Evolutionary conservation across 768 basidiomycete genomes (phyloP), one percentile per base, ranked within the genome.

Genomic region (Boletus vermiculosoides): DNA sequence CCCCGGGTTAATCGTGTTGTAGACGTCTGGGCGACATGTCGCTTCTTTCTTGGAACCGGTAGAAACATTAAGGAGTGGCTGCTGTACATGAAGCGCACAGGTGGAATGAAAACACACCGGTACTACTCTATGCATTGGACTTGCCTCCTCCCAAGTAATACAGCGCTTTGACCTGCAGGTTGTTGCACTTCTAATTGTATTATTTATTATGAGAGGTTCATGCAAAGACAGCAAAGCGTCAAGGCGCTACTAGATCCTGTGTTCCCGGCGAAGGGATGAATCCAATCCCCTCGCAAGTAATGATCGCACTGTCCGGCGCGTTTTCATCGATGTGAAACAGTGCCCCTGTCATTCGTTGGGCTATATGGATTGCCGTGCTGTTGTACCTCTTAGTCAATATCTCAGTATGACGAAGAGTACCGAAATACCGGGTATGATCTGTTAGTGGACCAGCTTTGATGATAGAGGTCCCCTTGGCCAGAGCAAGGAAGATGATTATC

Each of bases 21-120:
- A 91, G 90, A 71, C 90, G 90, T 56, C 72, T 92, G 45, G 92
- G 92, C 23, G 92, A 94, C 70, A 93, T 93, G 92, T 81, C 87
- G 0, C 75, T 92, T 25, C 78, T 94, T 20, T 92, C 91, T 30
- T 94, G 92, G 90, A 92, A 92, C 63, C 83, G 84, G 65, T 76
- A 72, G 62, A 59, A 13, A 36, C 22, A 33, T 33, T 49, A 28
- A 12, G 15, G 45, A 44, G 12, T 49, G 50, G 36, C 28, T 37
- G 25, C 50, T 59, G 49, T 61, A 48, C 45, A 37, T 9, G 49
- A 58, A 34, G 28, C 41, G 20, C 51, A 15, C 48, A n/a, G 41
- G 42, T 18, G 44, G 50, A 41, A 53, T 15, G 37, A 55, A 37
- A 15, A 39, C 36, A 50, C 18, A 34, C 42, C 23, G 28, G 25